Base-by-base conservation (phyloP, 768 basidiomycete species). In the Mycena floridula region DNA sequence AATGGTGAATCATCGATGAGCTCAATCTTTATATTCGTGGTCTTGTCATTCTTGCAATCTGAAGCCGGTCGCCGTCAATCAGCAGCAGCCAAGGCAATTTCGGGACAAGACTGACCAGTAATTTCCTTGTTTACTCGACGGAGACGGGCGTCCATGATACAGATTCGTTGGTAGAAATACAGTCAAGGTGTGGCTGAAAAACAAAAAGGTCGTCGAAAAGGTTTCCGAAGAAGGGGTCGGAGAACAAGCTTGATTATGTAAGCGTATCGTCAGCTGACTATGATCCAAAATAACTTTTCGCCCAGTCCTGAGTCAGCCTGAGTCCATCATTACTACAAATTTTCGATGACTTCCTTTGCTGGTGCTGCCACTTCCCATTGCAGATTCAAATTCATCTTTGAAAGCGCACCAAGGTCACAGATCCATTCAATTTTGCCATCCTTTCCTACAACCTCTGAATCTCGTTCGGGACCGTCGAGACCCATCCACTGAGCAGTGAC, bases 41-140 rank as follows among this genome's bases (percentile, higher is more conserved):
- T 77, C 73, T 85, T 91, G 72, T 97, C 94, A 62, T 88, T 93
- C 73, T 93, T 90, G 76, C 90, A 93, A 65, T 95, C 92, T 93
- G 58, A 37, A 25, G 43, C 25, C 37, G 6, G 24, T 21, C 22
- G 12, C 9, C 16, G 15, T 1, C n/a, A 3, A 13, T 36, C 25
- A n/a, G 12, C 23, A 30, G 22, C 9, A 26, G 36, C 21, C 36
- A 36, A 20, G 27, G 25, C 26, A 45, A 30, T 28, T 22, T 37
- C 22, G 15, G 11, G 32, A 42, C 22, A n/a, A 16, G 30, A 50
- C 73, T 49, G 40, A 83, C 89, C 93, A 50, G 82, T 66, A 48
- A 97, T 96, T 69, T 97, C 93, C 69, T 95, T 96, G 66, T 90
- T 91, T 21, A 96, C 87, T 60, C 93, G 74, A 50, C 93, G 78